Evolutionary conservation across 2,329 filamentous ascomycete genomes (phyloP).

Genomic region (Aspergillus chevalieri): DNA sequence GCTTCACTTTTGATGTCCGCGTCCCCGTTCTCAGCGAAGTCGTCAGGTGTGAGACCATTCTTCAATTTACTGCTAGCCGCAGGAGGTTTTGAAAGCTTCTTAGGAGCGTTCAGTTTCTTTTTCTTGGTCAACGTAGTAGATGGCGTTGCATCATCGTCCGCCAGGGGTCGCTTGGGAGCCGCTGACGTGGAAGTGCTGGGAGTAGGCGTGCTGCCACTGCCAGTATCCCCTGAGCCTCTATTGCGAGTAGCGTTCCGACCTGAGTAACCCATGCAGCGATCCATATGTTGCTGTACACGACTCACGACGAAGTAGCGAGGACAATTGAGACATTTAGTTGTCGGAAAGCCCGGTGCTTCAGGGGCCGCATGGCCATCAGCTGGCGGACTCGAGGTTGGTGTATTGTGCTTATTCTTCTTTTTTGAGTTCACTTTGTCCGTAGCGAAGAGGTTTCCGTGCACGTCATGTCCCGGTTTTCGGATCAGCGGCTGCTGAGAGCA

Average conservation of each 20-base stretch:
- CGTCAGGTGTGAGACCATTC: slow-evolving; percentile 35
- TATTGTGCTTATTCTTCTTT: slow-evolving; percentile 33
- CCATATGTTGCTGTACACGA: slow-evolving; percentile 55
- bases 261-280: slow-evolving; percentile 55
- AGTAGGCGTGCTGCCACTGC: slow-evolving; percentile 21
- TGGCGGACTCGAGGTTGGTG: slow-evolving; percentile 30
- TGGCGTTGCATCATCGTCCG: slow-evolving; percentile 39
- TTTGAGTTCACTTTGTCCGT: slow-evolving; percentile 43
- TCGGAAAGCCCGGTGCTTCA: slow-evolving; percentile 33
- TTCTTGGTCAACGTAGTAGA: slow-evolving; percentile 42
- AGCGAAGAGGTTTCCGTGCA: slow-evolving; percentile 50
- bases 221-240: slow-evolving; percentile 40
- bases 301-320: slow-evolving; percentile 57
- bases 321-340: slow-evolving; percentile 52
- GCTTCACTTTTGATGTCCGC: slow-evolving; percentile 29
- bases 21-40: slow-evolving; percentile 23
- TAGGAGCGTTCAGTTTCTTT: slow-evolving; percentile 40
- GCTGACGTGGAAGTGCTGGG: slow-evolving; percentile 21
- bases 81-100: slow-evolving; percentile 34
- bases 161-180: slow-evolving; percentile 31
- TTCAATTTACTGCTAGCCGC: slow-evolving; percentile 33
- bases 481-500: slow-evolving; percentile 57
- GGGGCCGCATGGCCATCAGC: slow-evolving; percentile 26
- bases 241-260: slow-evolving; percentile 47
- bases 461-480: slow-evolving; percentile 53